A percentile compares a stretch with the other conserved stretches of the same genome.
Conservation (phyloP, 2,329 filamentous ascomycete genomes). For the Septoria linicola region DNA sequence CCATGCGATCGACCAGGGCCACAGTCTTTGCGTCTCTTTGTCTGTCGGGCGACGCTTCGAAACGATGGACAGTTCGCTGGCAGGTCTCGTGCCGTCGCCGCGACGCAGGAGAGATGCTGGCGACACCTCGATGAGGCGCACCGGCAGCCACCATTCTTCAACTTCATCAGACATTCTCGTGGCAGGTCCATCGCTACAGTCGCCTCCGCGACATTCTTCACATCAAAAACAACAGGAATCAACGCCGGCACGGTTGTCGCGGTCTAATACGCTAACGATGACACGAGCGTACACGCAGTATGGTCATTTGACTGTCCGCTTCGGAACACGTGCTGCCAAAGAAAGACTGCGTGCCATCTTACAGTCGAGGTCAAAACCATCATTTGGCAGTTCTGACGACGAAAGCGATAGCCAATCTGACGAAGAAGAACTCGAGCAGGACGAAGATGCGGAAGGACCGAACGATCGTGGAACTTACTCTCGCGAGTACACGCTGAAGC, state of each 20-base stretch:
- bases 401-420: slow-evolving; percentile 1
- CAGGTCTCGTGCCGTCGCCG: slow-evolving; percentile 12
- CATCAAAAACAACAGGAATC: slow-evolving; percentile 1
- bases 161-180: slow-evolving; percentile 33
- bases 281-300: slow-evolving; percentile 8
- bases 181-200: slow-evolving; percentile 20
- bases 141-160: slow-evolving; percentile 25
- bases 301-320: slow-evolving; percentile 18
- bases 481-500: slow-evolving; percentile 32
- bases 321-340: slow-evolving; percentile 14
- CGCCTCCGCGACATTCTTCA: background rate
- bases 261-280: slow-evolving; percentile 2
- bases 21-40: slow-evolving; percentile 6
- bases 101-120: slow-evolving; percentile 14
- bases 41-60: slow-evolving; percentile 1
- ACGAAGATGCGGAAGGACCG: slow-evolving; percentile 26
- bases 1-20: slow-evolving; percentile 5
- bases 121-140: slow-evolving; percentile 17
- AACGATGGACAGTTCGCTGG: slow-evolving; percentile 11
- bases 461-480: slow-evolving; percentile 37
- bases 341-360: slow-evolving; percentile 20
- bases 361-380: slow-evolving; percentile 13
- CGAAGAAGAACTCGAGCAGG: background rate
- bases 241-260: slow-evolving; percentile 6
- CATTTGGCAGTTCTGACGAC: slow-evolving; percentile 8